Evolutionary conservation across 176 grass and related monocot species (phyloP).

Genomic region (Eragrostis curvula): DNA sequence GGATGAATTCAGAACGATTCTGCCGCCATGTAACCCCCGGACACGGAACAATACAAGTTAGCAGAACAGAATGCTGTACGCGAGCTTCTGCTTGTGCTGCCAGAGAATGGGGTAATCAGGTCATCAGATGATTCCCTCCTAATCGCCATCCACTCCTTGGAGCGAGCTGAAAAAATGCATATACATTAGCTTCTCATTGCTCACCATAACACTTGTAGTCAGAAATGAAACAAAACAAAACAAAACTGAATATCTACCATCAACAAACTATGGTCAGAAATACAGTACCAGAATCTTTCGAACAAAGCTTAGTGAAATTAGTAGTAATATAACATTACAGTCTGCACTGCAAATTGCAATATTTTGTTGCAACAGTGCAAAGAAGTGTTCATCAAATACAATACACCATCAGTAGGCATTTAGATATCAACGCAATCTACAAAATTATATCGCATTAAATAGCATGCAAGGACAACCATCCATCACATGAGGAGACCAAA

Average conservation of each 20-base stretch:
- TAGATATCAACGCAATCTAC: neutral
- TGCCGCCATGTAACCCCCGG: neutral
- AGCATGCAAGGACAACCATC: no score
- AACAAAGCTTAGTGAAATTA: slow-evolving; percentile 1
- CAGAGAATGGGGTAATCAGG: slow-evolving; percentile 51
- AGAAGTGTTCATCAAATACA: slow-evolving; percentile 1
- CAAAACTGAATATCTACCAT: neutral
- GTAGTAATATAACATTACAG: slow-evolving; percentile 12
- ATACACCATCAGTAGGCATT: slow-evolving; percentile 8
- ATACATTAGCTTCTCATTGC: slow-evolving; percentile 4
- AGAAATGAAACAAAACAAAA: no score
- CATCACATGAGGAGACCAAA: no score
- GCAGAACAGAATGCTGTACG: slow-evolving; percentile 46
- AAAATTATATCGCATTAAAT: neutral
- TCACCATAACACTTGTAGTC: no score
- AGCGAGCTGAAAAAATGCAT: slow-evolving; percentile 41
- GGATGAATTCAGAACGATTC: neutral
- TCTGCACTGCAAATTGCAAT: neutral
- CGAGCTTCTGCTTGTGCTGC: slow-evolving; percentile 45
- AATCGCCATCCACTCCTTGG: slow-evolving; percentile 39
- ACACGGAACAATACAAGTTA: slow-evolving; percentile 15
- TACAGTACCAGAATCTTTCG: neutral
- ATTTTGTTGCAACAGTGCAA: neutral
- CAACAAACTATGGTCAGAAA: slow-evolving; percentile 16
- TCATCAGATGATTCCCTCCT: slow-evolving; percentile 58